Conservation (phyloP, 352 stramenopile species). For the Phytophthora sp. region DNA sequence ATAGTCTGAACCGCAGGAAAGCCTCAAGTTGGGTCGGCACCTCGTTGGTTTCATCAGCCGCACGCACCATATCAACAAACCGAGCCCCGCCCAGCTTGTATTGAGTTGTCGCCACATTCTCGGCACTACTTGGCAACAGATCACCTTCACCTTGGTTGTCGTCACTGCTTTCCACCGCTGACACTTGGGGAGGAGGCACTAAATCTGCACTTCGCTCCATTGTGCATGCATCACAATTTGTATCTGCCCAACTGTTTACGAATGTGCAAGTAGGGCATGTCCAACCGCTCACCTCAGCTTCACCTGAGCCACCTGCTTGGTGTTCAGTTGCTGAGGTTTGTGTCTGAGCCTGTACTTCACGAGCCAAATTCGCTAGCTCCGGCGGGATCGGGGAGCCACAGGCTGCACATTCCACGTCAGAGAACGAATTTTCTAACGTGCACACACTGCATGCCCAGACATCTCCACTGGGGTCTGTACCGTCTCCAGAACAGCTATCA, state of each 20-base stretch:
- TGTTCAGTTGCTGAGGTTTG: slow-evolving; percentile 9
- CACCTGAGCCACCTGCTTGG: not conserved
- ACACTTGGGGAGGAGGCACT: slow-evolving; percentile 16
- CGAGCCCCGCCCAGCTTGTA: slow-evolving; percentile 38
- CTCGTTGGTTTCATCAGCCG: slow-evolving; percentile 35
- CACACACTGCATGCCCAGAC: slow-evolving; percentile 72
- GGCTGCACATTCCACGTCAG: slow-evolving; percentile 64
- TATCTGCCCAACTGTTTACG: slow-evolving; percentile 60
- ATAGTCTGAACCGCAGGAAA: slow-evolving; percentile 40
- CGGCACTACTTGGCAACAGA: not conserved
- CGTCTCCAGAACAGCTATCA: slow-evolving; percentile 11
- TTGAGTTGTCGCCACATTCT: not conserved
- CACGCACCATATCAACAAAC: slow-evolving; percentile 42
- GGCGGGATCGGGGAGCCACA: slow-evolving; percentile 67
- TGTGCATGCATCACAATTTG: slow-evolving; percentile 58
- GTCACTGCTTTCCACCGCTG: slow-evolving; percentile 1
- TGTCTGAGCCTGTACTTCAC: slow-evolving; percentile 26
- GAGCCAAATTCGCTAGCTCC: slow-evolving; percentile 40
- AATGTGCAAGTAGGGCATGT: slow-evolving; percentile 70
- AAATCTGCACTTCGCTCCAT: slow-evolving; percentile 58
- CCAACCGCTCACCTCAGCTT: slow-evolving; percentile 43
- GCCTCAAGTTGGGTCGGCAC: slow-evolving; percentile 28
- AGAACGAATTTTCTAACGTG: slow-evolving; percentile 70
- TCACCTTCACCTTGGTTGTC: slow-evolving; percentile 13
- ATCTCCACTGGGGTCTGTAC: slow-evolving; percentile 26